Base-by-base conservation (phyloP, 306 rosid genomes). In the Medicago arabica region DNA sequence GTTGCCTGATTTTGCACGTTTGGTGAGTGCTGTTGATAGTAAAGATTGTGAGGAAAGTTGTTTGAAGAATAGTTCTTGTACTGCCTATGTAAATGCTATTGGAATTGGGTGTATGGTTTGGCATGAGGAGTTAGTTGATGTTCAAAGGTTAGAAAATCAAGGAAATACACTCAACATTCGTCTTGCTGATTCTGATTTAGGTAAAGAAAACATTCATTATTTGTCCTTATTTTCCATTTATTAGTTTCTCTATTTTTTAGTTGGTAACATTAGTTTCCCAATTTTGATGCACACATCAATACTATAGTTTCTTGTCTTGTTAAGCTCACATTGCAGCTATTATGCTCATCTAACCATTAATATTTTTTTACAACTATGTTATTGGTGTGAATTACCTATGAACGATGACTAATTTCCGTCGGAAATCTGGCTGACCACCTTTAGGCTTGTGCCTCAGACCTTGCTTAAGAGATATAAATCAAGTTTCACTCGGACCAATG, bases 91-190 rank as follows among this genome's bases (percentile, higher is more conserved):
- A 1, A 23, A 62, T 10, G 88, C 82, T 44, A 0, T 13, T 64
- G 96, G 92, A 59, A 81, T 91, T 77, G 98, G 98, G 12, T 93
- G 97, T 50, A 19, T 89, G 90, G 76, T 79, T 4, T 93, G 98
- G 98, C 55, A 38, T 8, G 87, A 55, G 4, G 75, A 72, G 18
- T 81, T 92, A 40, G 16, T 87, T 57, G 97, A 92, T 73, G 18
- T 89, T 46, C 86, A 88, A 15, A 58, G 50, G 1, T 82, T 85
- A 41, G 14, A 49, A 0, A 49, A 6, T 16, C 86, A 79, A 4
- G 97, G 91, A 63, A 76, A 81, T 53, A 74, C 77, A 9, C 49
- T 93, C 25, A 9, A 65, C 1, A 59, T 93, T 38, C 98, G 92
- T 3, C 83, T 93, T 10, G 91, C 98, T 19, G 65, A 80, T 71